phyloP scores from a whole-genome alignment of 768 basidiomycete species.

The Plicaturopsis crispa region DNA sequence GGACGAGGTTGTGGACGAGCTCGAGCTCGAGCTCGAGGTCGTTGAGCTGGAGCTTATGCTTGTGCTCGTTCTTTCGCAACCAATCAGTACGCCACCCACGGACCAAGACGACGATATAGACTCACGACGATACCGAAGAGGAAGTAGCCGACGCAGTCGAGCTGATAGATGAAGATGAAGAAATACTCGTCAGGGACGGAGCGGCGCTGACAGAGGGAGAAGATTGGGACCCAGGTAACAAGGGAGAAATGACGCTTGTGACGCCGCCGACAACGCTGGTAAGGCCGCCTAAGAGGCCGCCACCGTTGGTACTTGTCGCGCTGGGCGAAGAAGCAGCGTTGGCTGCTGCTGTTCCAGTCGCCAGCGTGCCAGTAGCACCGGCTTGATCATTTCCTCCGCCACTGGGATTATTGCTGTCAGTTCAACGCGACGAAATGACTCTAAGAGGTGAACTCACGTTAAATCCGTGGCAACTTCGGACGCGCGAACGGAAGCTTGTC shows the following conservation, averaged over 20 bases:
- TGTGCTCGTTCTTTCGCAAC: background rate
- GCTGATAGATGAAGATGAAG: conserved; percentile 13
- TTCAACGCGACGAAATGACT: too few relatives aligned
- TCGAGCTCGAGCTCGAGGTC: conserved; percentile 8
- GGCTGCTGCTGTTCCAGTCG: too few relatives aligned
- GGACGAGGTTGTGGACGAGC: conserved; percentile 9
- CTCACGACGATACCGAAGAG: conserved; percentile 15
- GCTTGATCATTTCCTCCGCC: too few relatives aligned
- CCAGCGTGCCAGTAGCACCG: too few relatives aligned
- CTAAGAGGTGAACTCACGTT: too few relatives aligned
- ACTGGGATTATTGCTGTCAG: too few relatives aligned
- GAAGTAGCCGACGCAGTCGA: conserved; percentile 17
- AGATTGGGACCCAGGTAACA: conserved; percentile 3
- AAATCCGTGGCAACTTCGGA: too few relatives aligned
- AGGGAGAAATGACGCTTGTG: conserved; percentile 1
- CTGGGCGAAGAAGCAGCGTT: too few relatives aligned
- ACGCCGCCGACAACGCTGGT: conserved; percentile 2
- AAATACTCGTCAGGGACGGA: conserved; percentile 12
- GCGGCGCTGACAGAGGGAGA: conserved; percentile 10
- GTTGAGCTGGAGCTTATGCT: conserved; percentile 3
- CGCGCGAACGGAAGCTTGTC: too few relatives aligned
- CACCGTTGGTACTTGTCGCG: too few relatives aligned
- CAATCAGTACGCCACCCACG: background rate
- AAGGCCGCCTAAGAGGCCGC: background rate
- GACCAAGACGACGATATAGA: conserved; percentile 1